These are phyloP conservation scores for Marvania coccoides DNA, from an alignment of 139 green algal genomes.

Conservation along the genomic window DNA sequence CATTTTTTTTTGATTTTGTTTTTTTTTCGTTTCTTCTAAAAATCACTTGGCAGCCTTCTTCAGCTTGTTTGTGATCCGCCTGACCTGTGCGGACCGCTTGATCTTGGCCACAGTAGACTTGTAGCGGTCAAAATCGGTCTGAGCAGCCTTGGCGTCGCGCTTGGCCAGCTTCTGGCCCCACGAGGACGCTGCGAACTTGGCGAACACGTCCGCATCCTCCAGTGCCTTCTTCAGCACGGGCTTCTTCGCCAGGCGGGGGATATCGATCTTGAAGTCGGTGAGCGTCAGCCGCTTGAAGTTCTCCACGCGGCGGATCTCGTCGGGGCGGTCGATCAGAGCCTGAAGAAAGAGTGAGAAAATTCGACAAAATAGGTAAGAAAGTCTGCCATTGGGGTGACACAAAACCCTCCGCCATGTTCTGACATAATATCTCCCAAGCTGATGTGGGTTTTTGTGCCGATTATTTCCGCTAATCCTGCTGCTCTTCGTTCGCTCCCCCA, in stretches of 20 bases:
- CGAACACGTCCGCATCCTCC: constrained; percentile 63
- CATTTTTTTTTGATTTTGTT: no score
- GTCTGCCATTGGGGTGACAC: no score
- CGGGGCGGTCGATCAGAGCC: constrained; percentile 88
- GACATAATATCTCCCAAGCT: no score
- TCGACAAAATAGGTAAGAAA: no score
- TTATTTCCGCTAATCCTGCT: no score
- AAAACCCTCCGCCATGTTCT: neutral
- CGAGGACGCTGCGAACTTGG: constrained; percentile 74
- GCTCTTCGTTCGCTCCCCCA: no score
- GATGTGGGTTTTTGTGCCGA: no score
- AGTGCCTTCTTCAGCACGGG: constrained; percentile 71
- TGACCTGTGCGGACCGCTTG: constrained; percentile 51
- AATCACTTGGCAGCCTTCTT: constrained; percentile 56
- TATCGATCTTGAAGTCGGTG: constrained; percentile 91
- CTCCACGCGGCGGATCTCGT: constrained; percentile 51
- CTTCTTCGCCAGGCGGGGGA: constrained; percentile 83
- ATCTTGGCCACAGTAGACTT: constrained; percentile 57
- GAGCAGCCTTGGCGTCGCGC: constrained; percentile 46
- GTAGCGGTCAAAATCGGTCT: constrained; percentile 93
- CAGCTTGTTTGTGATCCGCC: constrained; percentile 55
- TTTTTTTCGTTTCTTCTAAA: no score
- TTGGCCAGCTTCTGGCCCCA: constrained; percentile 54
- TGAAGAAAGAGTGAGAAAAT: constrained; percentile 38
- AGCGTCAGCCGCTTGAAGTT: constrained; percentile 93